phyloP scores from a whole-genome alignment of 2,329 filamentous ascomycete genomes.

The Neofusicoccum cordaticola region DNA sequence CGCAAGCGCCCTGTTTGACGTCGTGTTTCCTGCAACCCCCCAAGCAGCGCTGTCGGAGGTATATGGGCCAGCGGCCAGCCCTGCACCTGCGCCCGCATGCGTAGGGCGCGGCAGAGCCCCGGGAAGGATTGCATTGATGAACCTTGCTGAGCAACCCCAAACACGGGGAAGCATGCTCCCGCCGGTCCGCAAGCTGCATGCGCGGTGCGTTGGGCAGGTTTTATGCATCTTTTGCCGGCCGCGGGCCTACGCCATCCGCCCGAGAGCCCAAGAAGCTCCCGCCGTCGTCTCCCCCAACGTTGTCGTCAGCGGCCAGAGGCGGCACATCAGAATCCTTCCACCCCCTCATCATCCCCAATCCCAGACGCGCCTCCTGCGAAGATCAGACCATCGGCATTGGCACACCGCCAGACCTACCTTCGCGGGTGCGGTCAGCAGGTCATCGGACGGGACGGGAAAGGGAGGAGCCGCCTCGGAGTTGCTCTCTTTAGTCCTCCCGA shows the following conservation, averaged over 20 bases:
- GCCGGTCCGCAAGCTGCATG: slow-evolving; percentile 2
- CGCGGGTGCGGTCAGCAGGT: background rate
- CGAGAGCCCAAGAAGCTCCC: too few relatives aligned
- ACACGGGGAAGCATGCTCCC: background rate
- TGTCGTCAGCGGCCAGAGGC: background rate
- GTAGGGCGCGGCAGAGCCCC: background rate
- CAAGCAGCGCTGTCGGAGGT: too few relatives aligned
- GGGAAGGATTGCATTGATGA: background rate
- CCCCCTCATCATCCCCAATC: background rate
- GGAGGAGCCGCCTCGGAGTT: background rate
- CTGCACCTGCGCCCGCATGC: background rate
- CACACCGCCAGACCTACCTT: background rate
- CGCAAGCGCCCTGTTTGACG: background rate
- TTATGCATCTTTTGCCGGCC: background rate
- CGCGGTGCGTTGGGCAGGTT: background rate
- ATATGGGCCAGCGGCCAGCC: background rate
- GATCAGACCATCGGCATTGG: background rate
- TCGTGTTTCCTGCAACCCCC: background rate
- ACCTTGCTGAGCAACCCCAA: background rate
- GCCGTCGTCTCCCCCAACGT: too few relatives aligned
- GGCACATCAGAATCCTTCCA: background rate
- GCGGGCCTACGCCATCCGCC: background rate
- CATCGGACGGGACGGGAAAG: background rate
- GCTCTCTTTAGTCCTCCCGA: background rate
- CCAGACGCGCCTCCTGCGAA: background rate